phyloP scores from a whole-genome alignment of 306 rosid species.

The Dalbergia cochinchinensis region DNA sequence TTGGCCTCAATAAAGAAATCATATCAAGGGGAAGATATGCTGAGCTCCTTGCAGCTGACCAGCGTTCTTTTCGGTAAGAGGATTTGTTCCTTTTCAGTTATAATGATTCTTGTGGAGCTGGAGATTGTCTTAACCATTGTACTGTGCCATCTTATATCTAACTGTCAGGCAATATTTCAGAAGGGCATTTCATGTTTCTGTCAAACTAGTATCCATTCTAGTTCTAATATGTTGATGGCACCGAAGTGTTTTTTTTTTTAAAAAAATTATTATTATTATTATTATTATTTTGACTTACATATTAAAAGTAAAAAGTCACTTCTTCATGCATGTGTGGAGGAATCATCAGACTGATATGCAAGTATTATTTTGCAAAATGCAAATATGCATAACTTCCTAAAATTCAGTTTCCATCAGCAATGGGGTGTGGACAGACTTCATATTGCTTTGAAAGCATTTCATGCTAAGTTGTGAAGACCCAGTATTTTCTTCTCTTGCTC shows the following conservation, averaged over 20 bases:
- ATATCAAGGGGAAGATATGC: slow-evolving; percentile 92
- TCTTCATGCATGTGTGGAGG: not conserved
- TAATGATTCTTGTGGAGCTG: slow-evolving; percentile 30
- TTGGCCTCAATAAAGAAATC: slow-evolving; percentile 94
- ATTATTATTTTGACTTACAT: not conserved
- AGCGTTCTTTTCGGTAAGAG: slow-evolving; percentile 84
- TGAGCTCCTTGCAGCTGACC: slow-evolving; percentile 91
- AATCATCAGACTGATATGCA: not conserved
- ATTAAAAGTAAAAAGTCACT: not conserved
- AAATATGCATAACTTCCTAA: too few species aligned
- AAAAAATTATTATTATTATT: too few species aligned
- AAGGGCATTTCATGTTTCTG: slow-evolving; percentile 4
- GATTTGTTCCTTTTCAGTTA: slow-evolving; percentile 9
- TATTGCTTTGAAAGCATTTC: too few species aligned
- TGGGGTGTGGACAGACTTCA: too few species aligned
- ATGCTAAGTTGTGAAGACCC: too few species aligned
- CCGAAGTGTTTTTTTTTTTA: too few species aligned
- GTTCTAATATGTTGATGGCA: too few species aligned
- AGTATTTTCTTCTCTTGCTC: too few species aligned
- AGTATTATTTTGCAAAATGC: not conserved
- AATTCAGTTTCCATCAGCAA: too few species aligned
- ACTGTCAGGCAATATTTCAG: slow-evolving; percentile 22
- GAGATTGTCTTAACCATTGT: slow-evolving; percentile 29
- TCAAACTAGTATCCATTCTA: not conserved
- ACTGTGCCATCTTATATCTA: slow-evolving; percentile 33